phyloP scores from a whole-genome alignment of 306 rosid genomes.

The Herpetospermum pedunculosum region DNA sequence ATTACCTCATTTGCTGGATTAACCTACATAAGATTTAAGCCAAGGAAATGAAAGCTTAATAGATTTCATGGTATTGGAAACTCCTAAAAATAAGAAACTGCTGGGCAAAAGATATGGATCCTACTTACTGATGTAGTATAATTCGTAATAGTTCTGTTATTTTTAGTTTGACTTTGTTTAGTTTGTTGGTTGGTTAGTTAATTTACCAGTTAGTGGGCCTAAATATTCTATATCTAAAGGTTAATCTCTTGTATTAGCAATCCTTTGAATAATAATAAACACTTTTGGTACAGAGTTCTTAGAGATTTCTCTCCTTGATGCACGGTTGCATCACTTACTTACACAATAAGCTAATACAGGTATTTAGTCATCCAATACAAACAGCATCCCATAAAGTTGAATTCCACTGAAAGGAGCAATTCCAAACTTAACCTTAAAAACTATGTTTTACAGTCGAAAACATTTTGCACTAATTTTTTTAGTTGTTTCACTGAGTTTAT shows the following conservation, averaged over 20 bases:
- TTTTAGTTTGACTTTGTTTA: neutral
- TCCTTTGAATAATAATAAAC: neutral
- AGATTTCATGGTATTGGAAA: neutral
- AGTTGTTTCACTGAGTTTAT: too few species aligned
- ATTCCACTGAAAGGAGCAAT: too few species aligned
- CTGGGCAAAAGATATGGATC: neutral
- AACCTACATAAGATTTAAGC: constrained; percentile 31
- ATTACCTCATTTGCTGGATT: constrained; percentile 87
- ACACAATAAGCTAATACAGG: neutral
- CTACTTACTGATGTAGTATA: neutral
- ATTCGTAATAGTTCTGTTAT: neutral
- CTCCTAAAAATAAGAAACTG: neutral
- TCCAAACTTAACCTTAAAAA: too few species aligned
- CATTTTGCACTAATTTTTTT: too few species aligned
- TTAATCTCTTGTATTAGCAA: neutral
- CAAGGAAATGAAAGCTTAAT: neutral
- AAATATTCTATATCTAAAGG: too few species aligned
- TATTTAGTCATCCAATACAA: neutral
- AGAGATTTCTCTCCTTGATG: neutral
- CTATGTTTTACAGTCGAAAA: too few species aligned
- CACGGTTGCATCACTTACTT: neutral
- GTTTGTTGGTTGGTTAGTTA: too few species aligned
- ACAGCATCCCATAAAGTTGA: neutral
- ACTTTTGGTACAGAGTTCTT: neutral
- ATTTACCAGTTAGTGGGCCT: too few species aligned